Evolutionary conservation across 495 filamentous ascomycete species (phyloP).

Genomic region (Aspergillus ellipticus): DNA sequence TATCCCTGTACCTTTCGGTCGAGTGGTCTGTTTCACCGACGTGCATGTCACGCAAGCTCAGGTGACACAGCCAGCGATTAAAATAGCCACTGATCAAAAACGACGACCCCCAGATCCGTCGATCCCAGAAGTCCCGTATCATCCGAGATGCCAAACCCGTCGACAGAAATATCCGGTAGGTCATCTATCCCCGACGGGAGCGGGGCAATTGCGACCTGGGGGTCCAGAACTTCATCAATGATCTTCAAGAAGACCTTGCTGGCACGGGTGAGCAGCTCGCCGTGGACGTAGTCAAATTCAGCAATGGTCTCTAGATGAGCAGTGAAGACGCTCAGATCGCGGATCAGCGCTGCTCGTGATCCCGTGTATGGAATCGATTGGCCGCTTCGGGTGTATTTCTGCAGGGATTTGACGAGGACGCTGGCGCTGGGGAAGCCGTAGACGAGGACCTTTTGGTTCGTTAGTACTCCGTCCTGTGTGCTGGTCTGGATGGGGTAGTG

Average conservation of each 20-base stretch:
- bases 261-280: constrained; percentile 27
- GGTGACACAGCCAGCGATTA: constrained; percentile 1
- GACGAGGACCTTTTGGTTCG: constrained; percentile 29
- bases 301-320: constrained; percentile 29
- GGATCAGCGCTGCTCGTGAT: constrained; percentile 53
- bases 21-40: too few relatives aligned
- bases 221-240: constrained; percentile 33
- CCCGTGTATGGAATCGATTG: constrained; percentile 35
- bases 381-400: constrained; percentile 39
- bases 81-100: constrained; percentile 31
- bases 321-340: constrained; percentile 56
- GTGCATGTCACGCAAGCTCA: too few relatives aligned
- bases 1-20: too few relatives aligned
- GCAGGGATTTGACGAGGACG: constrained; percentile 41
- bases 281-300: constrained; percentile 17
- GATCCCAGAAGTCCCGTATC: constrained; percentile 24
- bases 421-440: constrained; percentile 45
- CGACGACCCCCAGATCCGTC: constrained; percentile 25
- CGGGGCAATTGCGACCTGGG: constrained; percentile 9
- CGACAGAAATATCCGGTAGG: constrained; percentile 7
- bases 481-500: too few relatives aligned
- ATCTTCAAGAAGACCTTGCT: constrained; percentile 27
- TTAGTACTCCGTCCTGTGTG: too few relatives aligned
- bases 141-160: constrained; percentile 18
- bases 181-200: not conserved